Evolutionary conservation across 768 basidiomycete genomes (phyloP), one percentile per base, ranked within the genome.

Genomic region (Phanerochaete sordida): DNA sequence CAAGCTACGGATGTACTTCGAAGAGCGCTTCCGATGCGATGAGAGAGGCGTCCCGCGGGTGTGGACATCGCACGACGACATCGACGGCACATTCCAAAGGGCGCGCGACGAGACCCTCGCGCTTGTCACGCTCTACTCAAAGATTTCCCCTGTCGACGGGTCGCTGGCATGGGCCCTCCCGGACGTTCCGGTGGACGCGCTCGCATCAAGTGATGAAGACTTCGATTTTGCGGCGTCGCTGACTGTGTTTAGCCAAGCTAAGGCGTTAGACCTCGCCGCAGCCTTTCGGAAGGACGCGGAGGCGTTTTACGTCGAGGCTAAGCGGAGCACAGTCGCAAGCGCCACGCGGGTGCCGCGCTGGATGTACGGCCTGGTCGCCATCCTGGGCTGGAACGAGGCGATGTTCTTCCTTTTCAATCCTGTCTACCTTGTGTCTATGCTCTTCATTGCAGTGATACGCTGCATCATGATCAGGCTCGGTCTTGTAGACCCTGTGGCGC

Each of bases 301-400:
- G 70, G 95, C 96, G 1, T 93, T 92, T 72, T 99, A 94, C 69
- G 91, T 98, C 48, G 97, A 99, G 75, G 96, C 97, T n/a, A 98
- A 99, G 75, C 83, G 97, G 45, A 96, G 93, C 69, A 95, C 92
- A 11, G 97, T 98, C 1, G 85, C 90, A 11, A 91, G 90, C 67
- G 86, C 96, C 39, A 91, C 95, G 1, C 94, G 96, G 73, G 90
- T 99, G 56, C 97, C 97, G 0, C 81, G 84, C 54, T 99, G 97
- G 97, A 93, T 98, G 79, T 99, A 98, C 66, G 92, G 89, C 5
- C 80, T 93, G n/a, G 80, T 99, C 62, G 86, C 91, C 13, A 81
- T 98, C 5, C 81, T 99, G 1, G 97, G 97, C 12, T 97, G 94
- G 94, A 99, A 99, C 75, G 97, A 99, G 74, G 93, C 95, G n/a